Conservation (phyloP, 1,139 yeast genomes). For the Saccharomycopsis crataegensis region DNA sequence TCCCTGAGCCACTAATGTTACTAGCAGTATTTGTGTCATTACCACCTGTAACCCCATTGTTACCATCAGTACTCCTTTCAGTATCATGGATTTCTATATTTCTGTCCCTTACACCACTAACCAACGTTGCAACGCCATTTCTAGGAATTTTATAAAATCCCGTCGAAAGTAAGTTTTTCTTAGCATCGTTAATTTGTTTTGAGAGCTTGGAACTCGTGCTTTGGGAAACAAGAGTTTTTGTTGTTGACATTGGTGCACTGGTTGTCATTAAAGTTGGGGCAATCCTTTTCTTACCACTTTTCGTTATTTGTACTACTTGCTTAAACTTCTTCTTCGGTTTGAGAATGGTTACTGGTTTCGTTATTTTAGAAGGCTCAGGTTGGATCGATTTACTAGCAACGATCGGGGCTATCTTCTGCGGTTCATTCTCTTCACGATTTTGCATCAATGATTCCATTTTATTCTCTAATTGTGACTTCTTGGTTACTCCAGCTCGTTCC, state of each 20-base stretch:
- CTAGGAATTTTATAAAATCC: slow-evolving; percentile 30
- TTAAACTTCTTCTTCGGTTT: slow-evolving; percentile 23
- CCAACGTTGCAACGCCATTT: slow-evolving; percentile 32
- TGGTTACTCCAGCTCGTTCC: slow-evolving; percentile 32
- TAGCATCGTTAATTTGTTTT: slow-evolving; percentile 10
- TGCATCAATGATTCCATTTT: slow-evolving; percentile 37
- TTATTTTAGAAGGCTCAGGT: slow-evolving; percentile 2
- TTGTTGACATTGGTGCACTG: slow-evolving; percentile 30
- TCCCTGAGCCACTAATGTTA: slow-evolving; percentile 22
- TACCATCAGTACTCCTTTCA: slow-evolving; percentile 20
- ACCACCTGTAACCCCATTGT: slow-evolving; percentile 21
- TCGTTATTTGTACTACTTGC: slow-evolving; percentile 54
- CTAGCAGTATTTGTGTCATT: slow-evolving; percentile 29
- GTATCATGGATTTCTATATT: slow-evolving; percentile 26
- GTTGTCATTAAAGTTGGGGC: slow-evolving; percentile 73
- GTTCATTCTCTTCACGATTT: not conserved
- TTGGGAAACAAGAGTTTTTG: not conserved
- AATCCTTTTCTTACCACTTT: slow-evolving; percentile 80
- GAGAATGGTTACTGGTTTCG: slow-evolving; percentile 6
- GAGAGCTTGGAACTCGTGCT: not conserved
- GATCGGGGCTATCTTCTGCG: too few relatives aligned
- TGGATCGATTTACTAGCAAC: not conserved
- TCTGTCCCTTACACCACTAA: slow-evolving; percentile 29
- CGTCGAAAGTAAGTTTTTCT: slow-evolving; percentile 25
- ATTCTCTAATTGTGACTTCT: slow-evolving; percentile 24